Base-by-base conservation (phyloP, 108 stramenopile species). In the Licmophora abbreviata region DNA sequence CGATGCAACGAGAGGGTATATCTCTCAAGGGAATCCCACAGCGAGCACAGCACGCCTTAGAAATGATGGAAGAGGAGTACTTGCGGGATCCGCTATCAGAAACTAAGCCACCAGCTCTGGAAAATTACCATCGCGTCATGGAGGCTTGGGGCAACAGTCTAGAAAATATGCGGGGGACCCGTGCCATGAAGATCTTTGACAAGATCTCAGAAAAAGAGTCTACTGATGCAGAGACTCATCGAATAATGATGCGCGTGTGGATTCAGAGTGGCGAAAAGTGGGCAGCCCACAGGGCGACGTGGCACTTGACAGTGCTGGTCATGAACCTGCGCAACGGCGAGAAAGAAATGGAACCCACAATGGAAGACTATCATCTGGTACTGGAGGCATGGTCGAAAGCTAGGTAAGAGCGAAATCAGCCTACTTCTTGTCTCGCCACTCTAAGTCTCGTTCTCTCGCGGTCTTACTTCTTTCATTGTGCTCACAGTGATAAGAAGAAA, bases 321-420 rank as follows among this genome's bases (percentile, higher is more conserved):
- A 79, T 79, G 80, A 45, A 48, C 9, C 74, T 85, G 83, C 64
- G 54, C 20, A 34, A 25, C 12, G 58, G 38, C 14, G 26, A 52
- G 25, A 46, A 48, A 30, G 75, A 73, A 35, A 71, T 81, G 74
- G 80, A 77, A 56, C 88, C 88, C 7, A 63, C 75, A 9, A 51
- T 86, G 61, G 72, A 79, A n/a, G 85, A 86, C 54, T 83, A 85
- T 44, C 78, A 77, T 43, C 58, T 77, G 40, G 58, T 84, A 26
- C 67, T 85, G 29, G 43, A 75, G 43, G 78, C 83, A 34, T 91
- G 88, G 88, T 66, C 81, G 8, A 57, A 58, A 22, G 72, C 79
- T 22, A 64, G 51, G 71, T 40, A 40, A 18, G 2, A 3, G 38
- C 2, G 15, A 2, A 40, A 15, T 35, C 9, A 11, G 9, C 34